Percentiles rank a stretch among this genome's conserved stretches.
Evolutionary conservation across 2,329 filamentous ascomycete genomes (phyloP).

Genomic region (Chaetothyriales sp.): DNA sequence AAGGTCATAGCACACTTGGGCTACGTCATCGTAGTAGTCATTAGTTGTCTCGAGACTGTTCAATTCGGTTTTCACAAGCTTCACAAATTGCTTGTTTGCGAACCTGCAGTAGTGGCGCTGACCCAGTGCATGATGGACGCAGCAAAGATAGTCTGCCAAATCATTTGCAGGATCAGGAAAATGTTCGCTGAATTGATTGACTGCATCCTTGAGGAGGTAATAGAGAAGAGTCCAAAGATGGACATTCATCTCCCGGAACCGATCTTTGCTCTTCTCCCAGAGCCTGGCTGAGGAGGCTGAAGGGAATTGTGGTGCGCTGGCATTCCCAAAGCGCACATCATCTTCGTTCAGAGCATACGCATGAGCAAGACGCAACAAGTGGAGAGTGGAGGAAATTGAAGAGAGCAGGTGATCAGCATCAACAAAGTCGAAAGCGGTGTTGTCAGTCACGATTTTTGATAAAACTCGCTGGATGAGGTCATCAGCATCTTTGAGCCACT

Average conservation of each 20-base stretch:
- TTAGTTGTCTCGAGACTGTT: constrained; percentile 61
- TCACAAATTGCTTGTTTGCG: constrained; percentile 76
- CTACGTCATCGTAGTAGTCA: constrained; percentile 74
- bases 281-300: constrained; percentile 31
- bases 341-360: constrained; percentile 73
- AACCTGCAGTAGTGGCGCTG: constrained; percentile 72
- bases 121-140: constrained; percentile 72
- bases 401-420: constrained; percentile 64
- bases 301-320: constrained; percentile 45
- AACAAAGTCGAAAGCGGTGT: constrained; percentile 64
- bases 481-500: constrained; percentile 65
- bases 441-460: constrained; percentile 53
- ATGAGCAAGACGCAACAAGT: constrained; percentile 62
- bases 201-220: constrained; percentile 59
- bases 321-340: constrained; percentile 64
- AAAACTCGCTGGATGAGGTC: constrained; percentile 60
- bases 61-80: constrained; percentile 76
- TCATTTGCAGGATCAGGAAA: constrained; percentile 59
- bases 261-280: constrained; percentile 43
- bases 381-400: constrained; percentile 58
- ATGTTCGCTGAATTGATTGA: constrained; percentile 49
- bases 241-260: constrained; percentile 74
- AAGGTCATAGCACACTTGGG: constrained; percentile 70
- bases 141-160: constrained; percentile 63
- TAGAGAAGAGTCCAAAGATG: constrained; percentile 83